phyloP scores from a whole-genome alignment of 2,329 filamentous ascomycete genomes.

The Scedosporium dehoogii region DNA sequence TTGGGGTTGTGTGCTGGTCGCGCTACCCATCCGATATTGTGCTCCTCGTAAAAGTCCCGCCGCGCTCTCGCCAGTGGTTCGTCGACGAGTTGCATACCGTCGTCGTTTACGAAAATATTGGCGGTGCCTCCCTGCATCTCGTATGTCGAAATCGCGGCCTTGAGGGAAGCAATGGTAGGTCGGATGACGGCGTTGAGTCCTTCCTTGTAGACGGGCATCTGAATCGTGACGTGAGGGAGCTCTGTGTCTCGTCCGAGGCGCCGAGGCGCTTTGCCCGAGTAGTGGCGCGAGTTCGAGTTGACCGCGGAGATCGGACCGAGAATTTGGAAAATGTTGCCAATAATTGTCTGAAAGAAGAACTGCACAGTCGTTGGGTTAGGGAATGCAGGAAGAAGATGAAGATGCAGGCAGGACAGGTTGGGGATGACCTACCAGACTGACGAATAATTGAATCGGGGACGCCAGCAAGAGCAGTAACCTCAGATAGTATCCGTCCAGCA shows the following conservation, averaged over 20 bases:
- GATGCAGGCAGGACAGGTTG: too few species aligned
- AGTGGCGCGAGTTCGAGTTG: conserved; percentile 32
- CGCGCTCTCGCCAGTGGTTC: conserved; percentile 28
- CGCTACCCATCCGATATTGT: conserved; percentile 47
- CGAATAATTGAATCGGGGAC: conserved; percentile 46
- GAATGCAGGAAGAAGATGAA: not conserved
- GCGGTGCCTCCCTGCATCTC: conserved; percentile 34
- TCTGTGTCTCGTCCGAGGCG: conserved; percentile 21
- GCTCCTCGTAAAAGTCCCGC: conserved; percentile 44
- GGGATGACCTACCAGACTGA: conserved; percentile 29
- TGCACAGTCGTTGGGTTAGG: conserved; percentile 13
- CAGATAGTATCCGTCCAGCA: conserved; percentile 40
- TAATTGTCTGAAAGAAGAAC: conserved; percentile 34
- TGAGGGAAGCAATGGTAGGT: conserved; percentile 37
- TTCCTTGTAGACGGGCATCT: conserved; percentile 35
- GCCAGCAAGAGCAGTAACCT: conserved; percentile 44
- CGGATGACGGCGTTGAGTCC: conserved; percentile 30
- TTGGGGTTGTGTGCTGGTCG: conserved; percentile 42
- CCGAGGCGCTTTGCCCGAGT: conserved; percentile 26
- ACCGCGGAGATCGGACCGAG: conserved; percentile 37
- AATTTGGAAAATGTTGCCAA: conserved; percentile 30
- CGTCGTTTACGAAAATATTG: conserved; percentile 52
- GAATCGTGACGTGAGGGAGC: conserved; percentile 32
- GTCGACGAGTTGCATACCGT: conserved; percentile 47
- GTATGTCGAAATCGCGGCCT: conserved; percentile 39